Evolutionary conservation across 192 early-diverging fungal species (phyloP).

Genomic region (Dissophora ornata): DNA sequence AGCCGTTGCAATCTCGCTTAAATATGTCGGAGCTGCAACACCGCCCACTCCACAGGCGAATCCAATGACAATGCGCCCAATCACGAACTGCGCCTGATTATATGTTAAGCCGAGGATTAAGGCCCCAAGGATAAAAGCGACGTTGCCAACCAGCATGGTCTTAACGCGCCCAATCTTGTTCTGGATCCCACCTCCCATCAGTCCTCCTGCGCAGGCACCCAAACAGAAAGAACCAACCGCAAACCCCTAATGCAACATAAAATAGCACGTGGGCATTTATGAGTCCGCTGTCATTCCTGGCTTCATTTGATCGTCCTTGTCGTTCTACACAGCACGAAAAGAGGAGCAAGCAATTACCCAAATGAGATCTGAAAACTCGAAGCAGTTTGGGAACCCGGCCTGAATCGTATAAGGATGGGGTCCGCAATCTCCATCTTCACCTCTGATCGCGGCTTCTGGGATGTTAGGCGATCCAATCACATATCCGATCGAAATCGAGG

Average conservation of each 20-base stretch:
- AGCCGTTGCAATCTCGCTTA: constrained; percentile 82
- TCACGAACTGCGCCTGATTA: constrained; percentile 67
- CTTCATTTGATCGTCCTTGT: no score
- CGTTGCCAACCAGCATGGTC: constrained; percentile 69
- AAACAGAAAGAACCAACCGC: constrained; percentile 56
- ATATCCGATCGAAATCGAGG: constrained; percentile 55
- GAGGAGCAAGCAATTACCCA: constrained; percentile 22
- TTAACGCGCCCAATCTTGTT: constrained; percentile 61
- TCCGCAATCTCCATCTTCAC: constrained; percentile 17
- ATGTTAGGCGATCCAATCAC: constrained; percentile 61
- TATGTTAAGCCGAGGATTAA: constrained; percentile 70
- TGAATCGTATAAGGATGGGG: constrained; percentile 11
- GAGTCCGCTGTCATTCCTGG: no score
- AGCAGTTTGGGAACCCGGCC: constrained; percentile 37
- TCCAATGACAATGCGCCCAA: constrained; percentile 79
- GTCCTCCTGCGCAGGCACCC: constrained; percentile 68
- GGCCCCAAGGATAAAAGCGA: constrained; percentile 71
- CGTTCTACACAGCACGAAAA: no score
- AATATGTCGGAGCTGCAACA: constrained; percentile 69
- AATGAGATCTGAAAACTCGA: constrained; percentile 37
- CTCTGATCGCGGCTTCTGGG: constrained; percentile 48
- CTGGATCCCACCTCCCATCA: constrained; percentile 61
- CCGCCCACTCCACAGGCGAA: constrained; percentile 76
- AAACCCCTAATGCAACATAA: constrained; percentile 41
- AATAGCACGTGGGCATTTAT: not conserved